Conservation (phyloP, 768 basidiomycete genomes). For the Jaapia argillacea region DNA sequence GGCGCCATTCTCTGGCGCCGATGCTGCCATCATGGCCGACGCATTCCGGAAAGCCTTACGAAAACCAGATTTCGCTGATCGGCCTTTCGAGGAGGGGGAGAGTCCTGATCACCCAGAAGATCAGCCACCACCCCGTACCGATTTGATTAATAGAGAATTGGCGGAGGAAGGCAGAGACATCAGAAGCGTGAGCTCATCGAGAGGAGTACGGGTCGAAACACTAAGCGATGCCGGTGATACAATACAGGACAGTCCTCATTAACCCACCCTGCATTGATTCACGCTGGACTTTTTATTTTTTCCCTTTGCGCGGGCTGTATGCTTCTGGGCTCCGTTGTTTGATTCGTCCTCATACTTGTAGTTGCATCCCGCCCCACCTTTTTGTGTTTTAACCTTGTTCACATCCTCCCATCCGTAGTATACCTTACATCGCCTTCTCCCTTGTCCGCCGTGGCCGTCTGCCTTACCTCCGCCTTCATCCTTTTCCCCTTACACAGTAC, state of each 20-base stretch:
- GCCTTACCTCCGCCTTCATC: background rate
- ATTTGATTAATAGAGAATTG: conserved; percentile 60
- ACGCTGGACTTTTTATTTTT: no score
- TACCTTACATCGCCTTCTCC: background rate
- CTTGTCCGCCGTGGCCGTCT: background rate
- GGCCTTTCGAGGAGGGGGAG: conserved; percentile 62
- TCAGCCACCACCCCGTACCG: no score
- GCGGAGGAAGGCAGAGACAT: conserved; percentile 89
- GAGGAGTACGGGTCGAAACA: conserved; percentile 73
- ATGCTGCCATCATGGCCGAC: conserved; percentile 89
- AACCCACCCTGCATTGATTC: no score
- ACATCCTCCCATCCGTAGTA: background rate
- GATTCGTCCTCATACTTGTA: background rate
- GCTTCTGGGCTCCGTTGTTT: no score
- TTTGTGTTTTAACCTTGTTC: background rate
- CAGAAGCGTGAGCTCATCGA: conserved; percentile 69
- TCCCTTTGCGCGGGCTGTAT: background rate
- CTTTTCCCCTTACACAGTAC: background rate
- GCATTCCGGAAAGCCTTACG: conserved; percentile 83
- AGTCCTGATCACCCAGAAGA: no score
- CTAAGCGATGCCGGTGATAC: conserved; percentile 44
- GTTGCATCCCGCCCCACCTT: background rate
- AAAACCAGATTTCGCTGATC: conserved; percentile 78
- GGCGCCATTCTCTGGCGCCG: conserved; percentile 70
- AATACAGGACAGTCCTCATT: conserved; percentile 33